Evolutionary conservation across 164 flowering plant genomes (phyloP), one percentile per base, ranked within the genome.

Genomic region (Protea cynaroides): DNA sequence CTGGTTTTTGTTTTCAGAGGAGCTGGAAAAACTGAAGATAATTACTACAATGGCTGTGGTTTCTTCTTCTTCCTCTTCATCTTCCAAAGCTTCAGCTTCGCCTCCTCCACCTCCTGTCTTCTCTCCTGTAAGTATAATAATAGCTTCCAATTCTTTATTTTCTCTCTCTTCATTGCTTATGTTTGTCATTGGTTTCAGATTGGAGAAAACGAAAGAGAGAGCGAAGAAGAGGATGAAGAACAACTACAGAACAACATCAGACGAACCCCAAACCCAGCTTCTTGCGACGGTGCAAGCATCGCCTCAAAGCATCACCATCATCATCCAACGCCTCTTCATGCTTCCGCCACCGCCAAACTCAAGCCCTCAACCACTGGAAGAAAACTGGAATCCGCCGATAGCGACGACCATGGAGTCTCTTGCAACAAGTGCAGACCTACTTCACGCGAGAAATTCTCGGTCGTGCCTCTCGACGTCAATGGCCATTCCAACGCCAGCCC

Each of bases 391-490:
- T 58, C 69, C 24, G 19, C 43, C 11, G 65, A 19, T n/a, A 66
- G 19, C 13, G 78, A 40, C 2, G 85, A 69, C 50, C 70, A 71
- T 0, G 68, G 83, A 0, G 86, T 93, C 11, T 83, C 86, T n/a
- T 93, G 94, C 83, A 87, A 82, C 85, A 83, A 82, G 68, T 93
- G 98, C 65, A 77, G 94, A 8, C 98, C 98, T 0, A 73, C 74
- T 62, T 62, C 86, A 8, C 79, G 97, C 6, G 98, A 90, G 63
- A 88, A 84, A 74, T 79, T 82, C 73, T 78, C 92, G 0, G 85
- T 89, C 14, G 87, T 84, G 13, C 95, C 96, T 0, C 36, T 85
- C 24, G 87, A 87, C 59, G 66, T 63, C 75, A 74, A 65, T 61
- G 34, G 34, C 34, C 61, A 70, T 0, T 63, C 81, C 4, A 61